Conservation (phyloP, 768 basidiomycete species). For the Suillus cothurnatus region DNA sequence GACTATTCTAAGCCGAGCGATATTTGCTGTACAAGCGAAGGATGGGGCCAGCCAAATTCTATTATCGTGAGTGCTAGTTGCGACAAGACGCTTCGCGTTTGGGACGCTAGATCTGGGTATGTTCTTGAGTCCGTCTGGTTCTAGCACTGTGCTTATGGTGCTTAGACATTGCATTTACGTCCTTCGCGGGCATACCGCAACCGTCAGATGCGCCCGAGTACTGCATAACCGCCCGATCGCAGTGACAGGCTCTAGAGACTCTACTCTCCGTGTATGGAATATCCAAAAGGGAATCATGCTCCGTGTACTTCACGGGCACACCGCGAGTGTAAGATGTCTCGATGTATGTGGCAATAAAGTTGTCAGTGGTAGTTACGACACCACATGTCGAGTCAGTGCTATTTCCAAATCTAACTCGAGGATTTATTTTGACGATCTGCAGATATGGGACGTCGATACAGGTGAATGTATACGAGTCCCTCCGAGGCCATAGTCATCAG, state of each 20-base stretch:
- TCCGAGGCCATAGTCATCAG: slow-evolving; percentile 83
- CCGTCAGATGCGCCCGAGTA: slow-evolving; percentile 88
- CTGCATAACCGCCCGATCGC: slow-evolving; percentile 87
- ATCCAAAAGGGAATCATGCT: slow-evolving; percentile 75
- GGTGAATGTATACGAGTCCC: slow-evolving; percentile 81
- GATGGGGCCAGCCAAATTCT: slow-evolving; percentile 87
- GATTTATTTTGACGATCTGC: not conserved
- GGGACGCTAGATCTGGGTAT: slow-evolving; percentile 88
- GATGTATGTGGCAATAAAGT: slow-evolving; percentile 84
- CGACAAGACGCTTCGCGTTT: slow-evolving; percentile 88
- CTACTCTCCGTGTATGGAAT: slow-evolving; percentile 91
- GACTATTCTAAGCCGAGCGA: slow-evolving; percentile 45
- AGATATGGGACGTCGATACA: slow-evolving; percentile 92
- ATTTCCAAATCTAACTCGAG: slow-evolving; percentile 3
- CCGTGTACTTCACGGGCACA: slow-evolving; percentile 74
- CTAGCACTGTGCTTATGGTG: slow-evolving; percentile 11
- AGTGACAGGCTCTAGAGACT: slow-evolving; percentile 87
- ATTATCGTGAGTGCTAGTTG: slow-evolving; percentile 92
- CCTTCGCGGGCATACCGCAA: slow-evolving; percentile 84
- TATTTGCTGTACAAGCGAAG: slow-evolving; percentile 68
- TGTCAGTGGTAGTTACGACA: slow-evolving; percentile 94
- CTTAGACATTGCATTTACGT: slow-evolving; percentile 69
- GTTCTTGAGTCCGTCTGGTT: slow-evolving; percentile 20
- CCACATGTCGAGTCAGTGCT: slow-evolving; percentile 71
- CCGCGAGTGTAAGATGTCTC: slow-evolving; percentile 80